Evolutionary conservation across 228 moss, liverwort and hornwort species (phyloP).

Genomic region (Sphagnum magellanicum): DNA sequence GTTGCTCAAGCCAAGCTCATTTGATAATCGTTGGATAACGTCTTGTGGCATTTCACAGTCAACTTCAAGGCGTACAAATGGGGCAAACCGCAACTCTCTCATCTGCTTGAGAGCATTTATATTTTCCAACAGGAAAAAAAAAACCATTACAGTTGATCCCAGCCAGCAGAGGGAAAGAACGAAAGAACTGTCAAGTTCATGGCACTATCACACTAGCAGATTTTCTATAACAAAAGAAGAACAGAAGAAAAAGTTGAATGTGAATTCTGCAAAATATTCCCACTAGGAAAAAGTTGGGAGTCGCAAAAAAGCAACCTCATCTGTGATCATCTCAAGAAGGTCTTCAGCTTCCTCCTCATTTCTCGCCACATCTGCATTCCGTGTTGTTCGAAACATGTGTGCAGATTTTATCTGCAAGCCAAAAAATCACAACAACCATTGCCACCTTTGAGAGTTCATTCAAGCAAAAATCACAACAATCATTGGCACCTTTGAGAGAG

Average conservation of each 20-base stretch:
- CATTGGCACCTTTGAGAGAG: too few species aligned
- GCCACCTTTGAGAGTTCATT: too few species aligned
- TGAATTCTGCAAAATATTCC: too few species aligned
- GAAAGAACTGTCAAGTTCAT: too few species aligned
- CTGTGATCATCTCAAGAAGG: conserved; percentile 57
- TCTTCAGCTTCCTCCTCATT: conserved; percentile 63
- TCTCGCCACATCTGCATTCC: conserved; percentile 55
- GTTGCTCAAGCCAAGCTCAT: conserved; percentile 47
- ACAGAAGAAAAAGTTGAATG: too few species aligned
- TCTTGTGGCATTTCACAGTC: conserved; percentile 50
- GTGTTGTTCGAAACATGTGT: conserved; percentile 42
- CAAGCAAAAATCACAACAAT: too few species aligned
- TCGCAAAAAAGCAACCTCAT: conserved; percentile 19
- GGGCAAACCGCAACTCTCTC: conserved; percentile 54
- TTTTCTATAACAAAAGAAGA: too few species aligned
- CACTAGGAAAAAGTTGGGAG: background rate
- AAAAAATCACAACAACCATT: too few species aligned
- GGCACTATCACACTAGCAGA: too few species aligned
- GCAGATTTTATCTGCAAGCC: conserved; percentile 28
- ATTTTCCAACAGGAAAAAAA: too few species aligned
- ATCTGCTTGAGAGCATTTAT: conserved; percentile 18
- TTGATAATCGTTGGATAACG: conserved; percentile 42
- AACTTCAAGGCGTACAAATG: conserved; percentile 50
- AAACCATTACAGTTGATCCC: too few species aligned
- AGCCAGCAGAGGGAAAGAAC: too few species aligned